Evolutionary conservation across 306 rosid species (phyloP), one percentile per base, ranked within the genome.

Genomic region (Prunus padus): DNA sequence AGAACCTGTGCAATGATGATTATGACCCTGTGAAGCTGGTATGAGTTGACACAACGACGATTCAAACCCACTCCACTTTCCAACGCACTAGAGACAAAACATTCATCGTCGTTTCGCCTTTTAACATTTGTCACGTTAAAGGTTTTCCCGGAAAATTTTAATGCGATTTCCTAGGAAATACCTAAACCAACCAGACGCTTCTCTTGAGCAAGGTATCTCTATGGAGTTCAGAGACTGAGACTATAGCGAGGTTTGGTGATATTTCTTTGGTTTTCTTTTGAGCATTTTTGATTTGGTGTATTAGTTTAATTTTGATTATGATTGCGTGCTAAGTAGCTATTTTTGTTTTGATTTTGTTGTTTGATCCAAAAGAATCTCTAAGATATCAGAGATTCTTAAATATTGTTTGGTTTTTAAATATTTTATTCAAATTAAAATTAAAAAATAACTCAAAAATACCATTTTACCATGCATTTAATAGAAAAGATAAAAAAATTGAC

Each of bases 121-220:
- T 65, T 11, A 23, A 65, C 20, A 65, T 33, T 31, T 5, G 22
- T 64, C 37, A 71, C 23, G 50, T 47, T 50, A 9, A 40, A 26
- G n/a, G 19, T 44, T 80, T 52, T 3, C 69, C 76, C 9, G 42
- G 51, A 46, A 54, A 42, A 56, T 65, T 22, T 37, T 23, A 9
- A 11, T 63, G 54, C 78, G 71, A 16, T 68, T 80, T 42, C 76
- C 76, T 44, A 73, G 76, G 62, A 45, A 49, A 9, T 46, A 2
- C 23, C 10, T 6, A 30, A 51, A 12, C 61, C 68, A 66, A 28
- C 44, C 57, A 59, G 47, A 25, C 57, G 18, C 31, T 6, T 72
- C 30, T 16, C 77, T 22, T 37, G 44, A 44, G 3, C 51, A 37
- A 61, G 65, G 12, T 25, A 37, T 72, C 76, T 26, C 37, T n/a